Evolutionary conservation across 106 monocot genomes (phyloP).

Genomic region (Allium sativum): DNA sequence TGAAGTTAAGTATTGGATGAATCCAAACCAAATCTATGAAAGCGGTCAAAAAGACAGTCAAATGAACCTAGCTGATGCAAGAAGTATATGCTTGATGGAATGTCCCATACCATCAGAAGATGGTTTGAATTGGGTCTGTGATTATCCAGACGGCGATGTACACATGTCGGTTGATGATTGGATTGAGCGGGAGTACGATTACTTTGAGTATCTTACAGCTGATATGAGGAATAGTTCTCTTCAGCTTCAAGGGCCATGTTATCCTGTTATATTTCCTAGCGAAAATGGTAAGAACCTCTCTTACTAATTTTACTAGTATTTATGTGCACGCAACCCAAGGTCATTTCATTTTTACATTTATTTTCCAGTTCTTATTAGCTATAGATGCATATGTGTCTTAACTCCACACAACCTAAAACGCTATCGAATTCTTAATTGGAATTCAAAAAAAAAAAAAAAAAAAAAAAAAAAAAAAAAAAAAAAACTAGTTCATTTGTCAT

Average conservation of each 20-base stretch:
- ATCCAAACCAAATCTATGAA: conserved; percentile 65
- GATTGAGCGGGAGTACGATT: conserved; percentile 94
- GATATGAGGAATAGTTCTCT: conserved; percentile 95
- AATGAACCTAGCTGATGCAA: conserved; percentile 44
- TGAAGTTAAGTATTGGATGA: conserved; percentile 66
- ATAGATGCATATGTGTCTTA: too few species aligned
- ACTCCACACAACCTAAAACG: too few species aligned
- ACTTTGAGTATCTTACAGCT: conserved; percentile 92
- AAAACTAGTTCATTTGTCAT: too few species aligned
- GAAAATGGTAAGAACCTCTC: conserved; percentile 62
- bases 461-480: too few species aligned
- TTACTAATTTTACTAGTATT: not conserved
- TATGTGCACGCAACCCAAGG: not conserved
- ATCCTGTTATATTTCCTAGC: conserved; percentile 92
- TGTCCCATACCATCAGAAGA: conserved; percentile 78
- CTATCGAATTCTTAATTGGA: too few species aligned
- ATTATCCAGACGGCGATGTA: conserved; percentile 98
- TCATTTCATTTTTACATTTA: not conserved
- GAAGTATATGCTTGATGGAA: conserved; percentile 67
- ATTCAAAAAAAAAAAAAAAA: too few species aligned
- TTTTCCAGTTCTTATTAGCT: not conserved
- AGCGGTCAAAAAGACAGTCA: conserved; percentile 45
- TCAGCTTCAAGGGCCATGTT: conserved; percentile 96
- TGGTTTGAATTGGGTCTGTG: conserved; percentile 80
- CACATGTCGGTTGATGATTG: conserved; percentile 78